Percentiles rank a stretch among this genome's conserved stretches.
Evolutionary conservation across 495 filamentous ascomycete species (phyloP).

Genomic region (Tuber microsphaerosporum): DNA sequence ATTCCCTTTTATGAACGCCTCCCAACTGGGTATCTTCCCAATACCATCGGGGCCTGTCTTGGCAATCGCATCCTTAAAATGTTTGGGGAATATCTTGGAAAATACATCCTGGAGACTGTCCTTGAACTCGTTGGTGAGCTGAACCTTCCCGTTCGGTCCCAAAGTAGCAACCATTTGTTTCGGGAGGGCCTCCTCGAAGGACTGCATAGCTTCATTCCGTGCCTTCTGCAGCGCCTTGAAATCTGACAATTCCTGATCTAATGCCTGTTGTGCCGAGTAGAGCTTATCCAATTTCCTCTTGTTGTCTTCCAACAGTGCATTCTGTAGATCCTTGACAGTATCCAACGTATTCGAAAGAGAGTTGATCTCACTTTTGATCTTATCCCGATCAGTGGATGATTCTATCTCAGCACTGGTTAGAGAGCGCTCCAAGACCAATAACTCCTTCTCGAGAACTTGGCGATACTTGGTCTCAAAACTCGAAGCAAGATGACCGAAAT

Average conservation of each 20-base stretch:
- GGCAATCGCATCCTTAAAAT: slow-evolving; percentile 5
- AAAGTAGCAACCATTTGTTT: slow-evolving; percentile 24
- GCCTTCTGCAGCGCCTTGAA: slow-evolving; percentile 3
- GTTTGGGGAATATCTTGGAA: slow-evolving; percentile 18
- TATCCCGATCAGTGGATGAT: not conserved
- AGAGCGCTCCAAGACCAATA: not conserved
- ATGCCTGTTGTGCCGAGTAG: not conserved
- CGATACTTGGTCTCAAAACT: slow-evolving; percentile 3
- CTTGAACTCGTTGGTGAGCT: slow-evolving; percentile 21
- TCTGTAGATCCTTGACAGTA: slow-evolving; percentile 6
- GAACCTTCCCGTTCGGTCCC: slow-evolving; percentile 18
- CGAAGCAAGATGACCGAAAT: slow-evolving; percentile 16
- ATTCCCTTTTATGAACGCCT: slow-evolving; percentile 33
- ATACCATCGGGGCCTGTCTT: not conserved
- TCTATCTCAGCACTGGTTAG: not conserved
- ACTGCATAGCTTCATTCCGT: not conserved
- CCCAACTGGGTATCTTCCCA: slow-evolving; percentile 27
- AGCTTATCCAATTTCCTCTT: slow-evolving; percentile 11
- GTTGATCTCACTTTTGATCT: slow-evolving; percentile 15
- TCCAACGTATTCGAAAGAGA: slow-evolving; percentile 14
- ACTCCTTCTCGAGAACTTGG: not conserved
- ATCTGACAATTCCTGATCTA: slow-evolving; percentile 1
- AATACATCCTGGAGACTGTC: slow-evolving; percentile 26
- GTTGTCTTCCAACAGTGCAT: slow-evolving; percentile 9
- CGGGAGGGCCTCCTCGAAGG: slow-evolving; percentile 21